A percentile compares a stretch with the other conserved stretches of the same genome.
These are phyloP conservation scores for Mycena rebaudengoi DNA, from an alignment of 768 basidiomycete genomes.

Conservation along the genomic window DNA sequence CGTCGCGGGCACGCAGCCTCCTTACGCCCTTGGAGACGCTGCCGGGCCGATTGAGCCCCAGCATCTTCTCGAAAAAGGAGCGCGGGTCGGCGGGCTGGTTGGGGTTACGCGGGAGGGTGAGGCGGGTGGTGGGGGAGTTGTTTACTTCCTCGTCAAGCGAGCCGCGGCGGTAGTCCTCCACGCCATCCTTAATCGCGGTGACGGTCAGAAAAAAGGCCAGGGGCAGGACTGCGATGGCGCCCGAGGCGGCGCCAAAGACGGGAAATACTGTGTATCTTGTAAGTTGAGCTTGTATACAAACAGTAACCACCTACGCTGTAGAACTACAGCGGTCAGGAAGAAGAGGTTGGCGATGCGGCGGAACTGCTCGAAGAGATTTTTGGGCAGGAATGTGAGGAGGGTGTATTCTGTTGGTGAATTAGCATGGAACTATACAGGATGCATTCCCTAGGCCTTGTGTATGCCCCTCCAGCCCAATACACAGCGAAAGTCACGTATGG, in stretches of 20 bases:
- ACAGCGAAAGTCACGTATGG: too few species aligned
- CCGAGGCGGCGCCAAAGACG: constrained; percentile 88
- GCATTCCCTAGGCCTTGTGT: too few species aligned
- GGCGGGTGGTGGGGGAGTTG: constrained; percentile 89
- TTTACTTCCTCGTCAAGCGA: constrained; percentile 92
- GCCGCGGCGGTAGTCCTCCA: constrained; percentile 95
- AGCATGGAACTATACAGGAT: neutral
- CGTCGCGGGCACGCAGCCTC: constrained; percentile 85
- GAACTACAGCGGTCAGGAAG: constrained; percentile 83
- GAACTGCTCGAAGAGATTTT: constrained; percentile 96
- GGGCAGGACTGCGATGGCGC: constrained; percentile 84
- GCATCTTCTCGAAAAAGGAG: constrained; percentile 75
- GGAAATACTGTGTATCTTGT: constrained; percentile 72
- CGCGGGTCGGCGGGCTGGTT: constrained; percentile 86
- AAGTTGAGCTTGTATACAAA: neutral
- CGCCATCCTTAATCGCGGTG: constrained; percentile 94
- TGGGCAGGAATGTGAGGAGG: constrained; percentile 87
- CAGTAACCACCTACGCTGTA: constrained; percentile 65
- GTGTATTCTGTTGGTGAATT: constrained; percentile 76
- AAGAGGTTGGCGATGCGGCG: constrained; percentile 92
- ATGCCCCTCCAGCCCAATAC: too few species aligned
- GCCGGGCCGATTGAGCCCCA: constrained; percentile 76
- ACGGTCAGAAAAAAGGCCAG: constrained; percentile 87
- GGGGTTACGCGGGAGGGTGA: constrained; percentile 85
- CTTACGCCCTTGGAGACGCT: constrained; percentile 86